Evolutionary conservation across 1,284 basidiomycete genomes (phyloP).

Genomic region (Malassezia psittaci): DNA sequence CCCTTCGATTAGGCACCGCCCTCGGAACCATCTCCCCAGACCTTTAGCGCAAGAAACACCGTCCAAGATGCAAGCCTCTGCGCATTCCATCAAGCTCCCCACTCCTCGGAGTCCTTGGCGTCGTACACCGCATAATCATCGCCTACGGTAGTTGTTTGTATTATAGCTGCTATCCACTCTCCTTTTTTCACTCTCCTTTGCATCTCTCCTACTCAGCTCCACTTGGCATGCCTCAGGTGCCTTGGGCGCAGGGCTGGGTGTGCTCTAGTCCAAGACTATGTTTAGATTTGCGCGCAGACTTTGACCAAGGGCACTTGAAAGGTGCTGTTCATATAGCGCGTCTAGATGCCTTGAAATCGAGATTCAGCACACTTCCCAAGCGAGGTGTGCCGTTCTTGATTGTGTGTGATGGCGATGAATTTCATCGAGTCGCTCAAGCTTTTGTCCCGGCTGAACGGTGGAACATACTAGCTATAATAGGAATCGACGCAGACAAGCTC

Average conservation of each 20-base stretch:
- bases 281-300: conserved; percentile 12
- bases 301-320: conserved; percentile 3
- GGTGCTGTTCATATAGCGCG: conserved; percentile 9
- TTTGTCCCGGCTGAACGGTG: conserved; percentile 15
- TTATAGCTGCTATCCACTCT: not conserved
- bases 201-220: not conserved
- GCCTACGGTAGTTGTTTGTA: conserved; percentile 3
- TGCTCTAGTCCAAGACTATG: not conserved
- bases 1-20: conserved; percentile 8
- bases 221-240: not conserved
- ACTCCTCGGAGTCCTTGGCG: conserved; percentile 3
- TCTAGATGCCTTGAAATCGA: conserved; percentile 1
- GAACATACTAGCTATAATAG: conserved; percentile 5
- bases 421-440: not conserved
- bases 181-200: not conserved
- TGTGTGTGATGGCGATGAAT: conserved; percentile 2
- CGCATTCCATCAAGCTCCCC: not conserved
- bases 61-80: conserved; percentile 7
- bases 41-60: conserved; percentile 4
- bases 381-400: conserved; percentile 11
- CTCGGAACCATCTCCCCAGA: conserved; percentile 5
- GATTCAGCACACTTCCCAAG: conserved; percentile 16
- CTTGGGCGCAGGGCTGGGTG: too few relatives aligned
- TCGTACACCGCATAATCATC: conserved; percentile 5
- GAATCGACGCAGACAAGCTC: not conserved